Evolutionary conservation across 2,329 filamentous ascomycete species (phyloP), one percentile per base, ranked within the genome.

Genomic region (Hypoxylon sp.): DNA sequence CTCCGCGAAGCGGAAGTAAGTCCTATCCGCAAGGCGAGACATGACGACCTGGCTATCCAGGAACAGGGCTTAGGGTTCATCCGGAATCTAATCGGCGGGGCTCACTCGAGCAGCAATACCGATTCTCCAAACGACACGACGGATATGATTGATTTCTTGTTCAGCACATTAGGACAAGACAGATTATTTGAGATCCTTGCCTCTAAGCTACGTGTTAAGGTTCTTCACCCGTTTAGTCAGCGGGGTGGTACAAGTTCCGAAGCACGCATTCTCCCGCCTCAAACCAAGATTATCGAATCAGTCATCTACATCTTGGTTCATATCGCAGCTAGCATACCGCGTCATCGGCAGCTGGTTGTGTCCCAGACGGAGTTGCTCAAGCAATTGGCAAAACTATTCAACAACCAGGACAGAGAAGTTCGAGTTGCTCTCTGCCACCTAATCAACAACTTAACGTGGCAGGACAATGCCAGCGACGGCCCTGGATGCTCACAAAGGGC

Each of bases 1-100:
- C 80, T 90, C 11, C 86, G 90, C 64, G 90, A 92, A 57, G 84
- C 87, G 13, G 93, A 96, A 76, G 82, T 90, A 50, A 91, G 92
- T 69, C 87, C 90, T 22, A 84, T 86, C 24, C 86, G 90, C 31
- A 90, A 90, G 76, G 89, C 91, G 17, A 88, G 91, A 58, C 90
- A 90, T 71, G 92, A 97, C 71, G 93, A 97, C 71, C 85, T 94
- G 39, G 90, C 91, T 1, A 92, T 98, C 29, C 95, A 98, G 80
- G 94, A 97, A 77, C 94, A 98, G 80, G 93, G 91, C 0, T 87
- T 98, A 17, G 92, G 97, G 74, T 91, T 98, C 73, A 89, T 99
- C 69, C 88, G 95, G 60, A 99, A 99, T 79, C 84, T 98, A 33
- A 92, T 98, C 72, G 92, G 91, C 63, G 88, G 90, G 54, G 78